Evolutionary conservation across 768 basidiomycete genomes (phyloP).

Genomic region (Glaciozyma antarctica): DNA sequence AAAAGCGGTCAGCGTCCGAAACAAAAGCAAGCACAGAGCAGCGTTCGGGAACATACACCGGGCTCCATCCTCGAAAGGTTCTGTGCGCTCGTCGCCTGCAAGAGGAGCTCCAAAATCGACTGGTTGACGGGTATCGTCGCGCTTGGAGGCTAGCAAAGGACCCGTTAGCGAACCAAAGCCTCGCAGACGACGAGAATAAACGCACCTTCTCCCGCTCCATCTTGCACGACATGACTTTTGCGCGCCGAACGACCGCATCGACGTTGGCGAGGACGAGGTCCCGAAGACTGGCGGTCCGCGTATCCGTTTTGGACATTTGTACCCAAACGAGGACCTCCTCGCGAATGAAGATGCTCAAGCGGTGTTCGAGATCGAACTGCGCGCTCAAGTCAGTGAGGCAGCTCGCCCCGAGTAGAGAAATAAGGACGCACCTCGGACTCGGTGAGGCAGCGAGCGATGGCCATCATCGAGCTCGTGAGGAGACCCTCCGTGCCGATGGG

Average conservation of each 20-base stretch:
- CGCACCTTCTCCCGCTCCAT: slow-evolving; percentile 69
- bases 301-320: slow-evolving; percentile 45
- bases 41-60: too few relatives aligned
- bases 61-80: slow-evolving; percentile 79
- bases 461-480: slow-evolving; percentile 74
- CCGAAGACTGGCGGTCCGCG: slow-evolving; percentile 50
- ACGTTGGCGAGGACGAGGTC: slow-evolving; percentile 47
- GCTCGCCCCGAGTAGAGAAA: not conserved
- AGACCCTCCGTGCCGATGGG: slow-evolving; percentile 82
- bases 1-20: too few relatives aligned
- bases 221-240: slow-evolving; percentile 77
- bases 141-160: slow-evolving; percentile 37
- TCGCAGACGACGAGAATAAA: slow-evolving; percentile 3
- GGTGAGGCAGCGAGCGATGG: slow-evolving; percentile 79
- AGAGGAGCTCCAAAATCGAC: slow-evolving; percentile 71
- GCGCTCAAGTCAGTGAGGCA: slow-evolving; percentile 5
- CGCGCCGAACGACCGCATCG: slow-evolving; percentile 66
- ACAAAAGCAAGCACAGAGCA: too few relatives aligned
- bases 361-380: slow-evolving; percentile 85
- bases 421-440: slow-evolving; percentile 66
- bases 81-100: slow-evolving; percentile 73
- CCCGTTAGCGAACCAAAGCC: slow-evolving; percentile 24
- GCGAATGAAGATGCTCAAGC: slow-evolving; percentile 78
- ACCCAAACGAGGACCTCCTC: slow-evolving; percentile 82
- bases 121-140: slow-evolving; percentile 47